Evolutionary conservation across 2,329 filamentous ascomycete species (phyloP).

Genomic region (Didymella glomerata): DNA sequence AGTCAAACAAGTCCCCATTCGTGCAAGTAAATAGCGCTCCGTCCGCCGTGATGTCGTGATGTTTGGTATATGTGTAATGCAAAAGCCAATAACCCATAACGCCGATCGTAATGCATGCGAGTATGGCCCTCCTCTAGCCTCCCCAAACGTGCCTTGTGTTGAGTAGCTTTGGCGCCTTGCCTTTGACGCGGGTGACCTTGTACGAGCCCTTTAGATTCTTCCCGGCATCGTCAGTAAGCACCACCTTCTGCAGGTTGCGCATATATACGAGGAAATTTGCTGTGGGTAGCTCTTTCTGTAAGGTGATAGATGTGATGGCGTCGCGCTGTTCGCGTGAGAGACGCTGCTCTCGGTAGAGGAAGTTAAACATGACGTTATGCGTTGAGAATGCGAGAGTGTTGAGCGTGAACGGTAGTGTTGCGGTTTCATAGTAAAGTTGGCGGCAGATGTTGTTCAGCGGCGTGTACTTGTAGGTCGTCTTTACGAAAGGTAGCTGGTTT

Average conservation of each 20-base stretch:
- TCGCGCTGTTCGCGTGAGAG: conserved; percentile 33
- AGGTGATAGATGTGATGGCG: conserved; percentile 30
- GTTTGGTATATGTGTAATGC: conserved; percentile 15
- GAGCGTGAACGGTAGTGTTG: conserved; percentile 35
- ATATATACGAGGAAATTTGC: conserved; percentile 30
- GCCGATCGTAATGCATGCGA: conserved; percentile 7
- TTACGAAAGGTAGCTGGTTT: conserved; percentile 12
- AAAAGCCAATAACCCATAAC: neutral
- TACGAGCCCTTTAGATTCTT: conserved; percentile 26
- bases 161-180: conserved; percentile 26
- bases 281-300: conserved; percentile 29
- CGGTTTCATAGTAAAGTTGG: conserved; percentile 43
- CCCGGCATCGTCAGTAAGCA: conserved; percentile 18
- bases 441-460: conserved; percentile 40
- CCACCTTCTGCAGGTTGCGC: conserved; percentile 33
- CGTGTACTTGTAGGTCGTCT: conserved; percentile 23
- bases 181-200: conserved; percentile 27
- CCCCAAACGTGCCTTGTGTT: conserved; percentile 23
- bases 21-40: conserved; percentile 1
- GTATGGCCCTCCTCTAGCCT: conserved; percentile 1
- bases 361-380: conserved; percentile 40
- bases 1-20: neutral
- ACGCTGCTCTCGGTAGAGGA: conserved; percentile 34
- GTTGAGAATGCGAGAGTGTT: conserved; percentile 36
- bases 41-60: conserved; percentile 1